Percentiles rank a stretch among this genome's conserved stretches.
Conservation (phyloP, 2,329 filamentous ascomycete species). For the Colletotrichum aenigma region DNA sequence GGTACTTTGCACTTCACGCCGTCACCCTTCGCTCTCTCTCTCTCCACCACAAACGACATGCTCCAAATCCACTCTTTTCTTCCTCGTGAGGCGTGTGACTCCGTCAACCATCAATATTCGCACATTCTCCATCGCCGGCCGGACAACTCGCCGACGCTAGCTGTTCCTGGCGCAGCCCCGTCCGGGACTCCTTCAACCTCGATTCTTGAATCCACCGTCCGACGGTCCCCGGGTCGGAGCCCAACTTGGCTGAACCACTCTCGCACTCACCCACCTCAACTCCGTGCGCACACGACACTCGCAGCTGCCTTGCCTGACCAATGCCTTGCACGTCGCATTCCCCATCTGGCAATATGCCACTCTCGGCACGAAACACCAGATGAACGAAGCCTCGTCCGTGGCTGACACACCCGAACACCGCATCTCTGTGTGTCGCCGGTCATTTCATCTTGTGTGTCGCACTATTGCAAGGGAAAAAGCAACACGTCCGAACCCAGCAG, state of each 20-base stretch:
- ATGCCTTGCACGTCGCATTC: slow-evolving; percentile 1
- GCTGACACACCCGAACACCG: not conserved
- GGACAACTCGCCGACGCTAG: slow-evolving; percentile 19
- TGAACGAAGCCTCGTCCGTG: not conserved
- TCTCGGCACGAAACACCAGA: not conserved
- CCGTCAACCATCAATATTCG: not conserved
- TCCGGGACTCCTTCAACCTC: slow-evolving; percentile 10
- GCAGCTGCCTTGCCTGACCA: not conserved
- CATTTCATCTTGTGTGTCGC: not conserved
- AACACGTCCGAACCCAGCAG: not conserved
- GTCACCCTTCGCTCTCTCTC: not conserved
- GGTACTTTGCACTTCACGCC: not conserved
- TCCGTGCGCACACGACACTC: slow-evolving; percentile 11
- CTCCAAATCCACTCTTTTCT: not conserved
- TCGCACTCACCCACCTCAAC: not conserved
- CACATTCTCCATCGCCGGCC: not conserved
- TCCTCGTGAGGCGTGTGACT: not conserved
- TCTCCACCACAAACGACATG: not conserved
- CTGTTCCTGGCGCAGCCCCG: not conserved
- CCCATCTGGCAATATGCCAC: not conserved
- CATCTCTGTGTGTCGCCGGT: not conserved
- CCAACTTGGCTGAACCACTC: not conserved
- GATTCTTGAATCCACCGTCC: not conserved
- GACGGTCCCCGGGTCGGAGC: slow-evolving; percentile 10
- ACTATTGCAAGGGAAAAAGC: not conserved